A percentile compares a stretch with the other conserved stretches of the same genome.
phyloP scores from a whole-genome alignment of 2,329 filamentous ascomycete genomes.

The Aquanectria penicillioides region DNA sequence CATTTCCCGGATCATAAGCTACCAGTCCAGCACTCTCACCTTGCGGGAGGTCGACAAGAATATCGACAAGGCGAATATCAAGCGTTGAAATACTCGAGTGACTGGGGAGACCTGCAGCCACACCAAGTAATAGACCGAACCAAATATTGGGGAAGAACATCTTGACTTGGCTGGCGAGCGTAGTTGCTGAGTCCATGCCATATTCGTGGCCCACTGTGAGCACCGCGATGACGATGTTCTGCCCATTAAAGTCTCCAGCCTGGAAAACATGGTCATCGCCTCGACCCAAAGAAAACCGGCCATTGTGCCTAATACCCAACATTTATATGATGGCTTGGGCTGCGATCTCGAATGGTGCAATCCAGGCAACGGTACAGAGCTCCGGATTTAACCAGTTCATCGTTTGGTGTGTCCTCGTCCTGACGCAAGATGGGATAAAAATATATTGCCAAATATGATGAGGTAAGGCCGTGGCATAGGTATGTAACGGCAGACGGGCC shows the following conservation, averaged over 20 bases:
- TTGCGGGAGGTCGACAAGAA: constrained; percentile 45
- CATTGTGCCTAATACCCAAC: constrained; percentile 43
- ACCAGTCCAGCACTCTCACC: constrained; percentile 41
- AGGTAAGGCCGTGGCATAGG: no score
- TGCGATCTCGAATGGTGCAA: constrained; percentile 49
- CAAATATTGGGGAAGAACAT: constrained; percentile 49
- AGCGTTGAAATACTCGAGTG: constrained; percentile 23
- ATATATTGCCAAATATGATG: no score
- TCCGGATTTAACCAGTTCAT: neutral
- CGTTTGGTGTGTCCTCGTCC: no score
- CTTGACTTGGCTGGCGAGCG: constrained; percentile 48
- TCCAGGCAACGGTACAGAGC: constrained; percentile 40
- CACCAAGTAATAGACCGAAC: constrained; percentile 51
- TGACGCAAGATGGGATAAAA: no score
- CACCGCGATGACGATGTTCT: constrained; percentile 51
- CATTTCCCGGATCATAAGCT: constrained; percentile 48
- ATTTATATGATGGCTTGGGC: constrained; percentile 44
- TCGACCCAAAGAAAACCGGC: constrained; percentile 42
- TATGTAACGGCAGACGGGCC: no score
- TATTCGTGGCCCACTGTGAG: constrained; percentile 47
- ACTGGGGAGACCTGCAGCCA: constrained; percentile 49
- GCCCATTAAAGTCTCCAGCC: constrained; percentile 46
- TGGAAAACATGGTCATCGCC: constrained; percentile 49
- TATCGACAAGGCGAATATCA: constrained; percentile 51
- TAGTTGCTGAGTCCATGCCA: constrained; percentile 46